phyloP scores from a whole-genome alignment of 108 stramenopile species.

The Nitzschia sp. region DNA sequence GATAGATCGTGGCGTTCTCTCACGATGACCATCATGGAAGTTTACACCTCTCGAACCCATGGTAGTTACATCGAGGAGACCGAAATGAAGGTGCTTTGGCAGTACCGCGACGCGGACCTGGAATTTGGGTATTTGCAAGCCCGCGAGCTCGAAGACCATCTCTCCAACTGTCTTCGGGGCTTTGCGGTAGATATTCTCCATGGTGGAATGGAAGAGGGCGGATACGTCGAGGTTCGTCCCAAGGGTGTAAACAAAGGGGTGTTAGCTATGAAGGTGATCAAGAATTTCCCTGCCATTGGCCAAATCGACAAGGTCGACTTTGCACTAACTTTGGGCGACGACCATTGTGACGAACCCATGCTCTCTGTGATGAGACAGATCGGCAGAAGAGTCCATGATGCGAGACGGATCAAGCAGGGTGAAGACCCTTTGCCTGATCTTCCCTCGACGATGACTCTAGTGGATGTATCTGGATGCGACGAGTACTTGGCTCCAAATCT shows the following conservation, averaged over 20 bases:
- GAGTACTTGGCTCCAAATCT: conserved; percentile 62
- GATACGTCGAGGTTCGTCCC: conserved; percentile 88
- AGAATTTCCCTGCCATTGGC: conserved; percentile 53
- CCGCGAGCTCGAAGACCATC: conserved; percentile 93
- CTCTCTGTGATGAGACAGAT: conserved; percentile 88
- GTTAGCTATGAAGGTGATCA: conserved; percentile 80
- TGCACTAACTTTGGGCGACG: conserved; percentile 86
- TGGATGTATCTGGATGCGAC: conserved; percentile 77
- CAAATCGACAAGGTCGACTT: conserved; percentile 73
- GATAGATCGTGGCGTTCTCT: conserved; percentile 85
- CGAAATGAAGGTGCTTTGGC: conserved; percentile 95
- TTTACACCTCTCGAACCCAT: conserved; percentile 91
- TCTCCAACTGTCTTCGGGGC: conserved; percentile 84
- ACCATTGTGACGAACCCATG: conserved; percentile 96
- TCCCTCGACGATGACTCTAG: conserved; percentile 68
- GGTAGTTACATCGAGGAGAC: conserved; percentile 90
- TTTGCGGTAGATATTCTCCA: conserved; percentile 95
- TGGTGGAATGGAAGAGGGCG: conserved; percentile 84
- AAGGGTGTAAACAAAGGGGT: conserved; percentile 88
- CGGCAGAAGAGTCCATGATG: conserved; percentile 57
- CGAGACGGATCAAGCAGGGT: conserved; percentile 46
- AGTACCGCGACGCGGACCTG: conserved; percentile 96
- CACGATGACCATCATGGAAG: conserved; percentile 90
- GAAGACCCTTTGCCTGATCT: conserved; percentile 62
- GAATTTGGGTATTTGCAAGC: conserved; percentile 98